Evolutionary conservation across 1,284 basidiomycete species (phyloP).

Genomic region (Tetrapyrgos nigripes): DNA sequence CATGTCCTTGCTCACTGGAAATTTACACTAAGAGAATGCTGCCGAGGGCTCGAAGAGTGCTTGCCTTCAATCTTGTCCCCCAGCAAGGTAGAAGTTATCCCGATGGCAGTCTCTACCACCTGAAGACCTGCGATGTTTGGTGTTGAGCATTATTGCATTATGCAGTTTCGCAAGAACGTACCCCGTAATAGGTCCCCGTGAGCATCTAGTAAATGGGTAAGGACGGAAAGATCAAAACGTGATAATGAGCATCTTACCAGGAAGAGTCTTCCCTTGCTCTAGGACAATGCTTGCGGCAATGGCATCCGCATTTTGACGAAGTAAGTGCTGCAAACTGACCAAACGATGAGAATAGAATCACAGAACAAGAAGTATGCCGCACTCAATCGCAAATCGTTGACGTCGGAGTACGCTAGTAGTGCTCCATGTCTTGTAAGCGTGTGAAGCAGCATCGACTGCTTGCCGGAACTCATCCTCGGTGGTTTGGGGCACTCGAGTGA

Average conservation of each 20-base stretch:
- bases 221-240: neutral
- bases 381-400: conserved; percentile 93
- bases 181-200: conserved; percentile 93
- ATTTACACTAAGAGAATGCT: neutral
- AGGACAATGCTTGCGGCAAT: conserved; percentile 83
- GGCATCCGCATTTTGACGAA: conserved; percentile 80
- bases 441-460: conserved; percentile 87
- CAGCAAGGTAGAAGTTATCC: conserved; percentile 84
- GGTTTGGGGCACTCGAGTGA: conserved; percentile 92
- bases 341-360: conserved; percentile 1
- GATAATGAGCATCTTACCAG: conserved; percentile 51
- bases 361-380: conserved; percentile 25
- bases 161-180: neutral
- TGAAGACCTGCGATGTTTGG: conserved; percentile 64
- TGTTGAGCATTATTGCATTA: neutral
- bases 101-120: conserved; percentile 91
- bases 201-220: conserved; percentile 65
- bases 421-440: conserved; percentile 92
- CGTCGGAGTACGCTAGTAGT: conserved; percentile 85
- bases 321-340: conserved; percentile 76
- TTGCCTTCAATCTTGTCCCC: conserved; percentile 93
- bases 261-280: conserved; percentile 91
- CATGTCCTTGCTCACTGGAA: conserved; percentile 92
- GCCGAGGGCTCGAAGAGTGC: neutral
- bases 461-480: conserved; percentile 83